These are phyloP conservation scores for Kluyveromyces sp. DNA, from an alignment of 1,139 yeast species.

Conservation along the genomic window DNA sequence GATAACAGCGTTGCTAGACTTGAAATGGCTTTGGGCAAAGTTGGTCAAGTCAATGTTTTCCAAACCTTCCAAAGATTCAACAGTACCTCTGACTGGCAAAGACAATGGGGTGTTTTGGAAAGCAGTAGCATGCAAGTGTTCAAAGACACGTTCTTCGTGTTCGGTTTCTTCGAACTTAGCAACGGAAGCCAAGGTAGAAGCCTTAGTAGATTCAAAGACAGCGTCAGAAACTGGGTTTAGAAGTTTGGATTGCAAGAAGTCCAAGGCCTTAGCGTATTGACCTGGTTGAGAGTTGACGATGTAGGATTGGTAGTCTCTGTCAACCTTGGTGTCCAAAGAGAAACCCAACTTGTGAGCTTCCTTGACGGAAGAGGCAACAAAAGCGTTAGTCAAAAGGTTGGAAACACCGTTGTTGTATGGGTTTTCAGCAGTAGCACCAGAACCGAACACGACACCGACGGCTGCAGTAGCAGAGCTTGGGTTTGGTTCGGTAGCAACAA, in stretches of 20 bases:
- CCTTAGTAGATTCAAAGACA: conserved; percentile 27
- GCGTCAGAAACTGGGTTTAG: conserved; percentile 27
- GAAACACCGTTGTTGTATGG: conserved; percentile 75
- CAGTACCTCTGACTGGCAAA: conserved; percentile 66
- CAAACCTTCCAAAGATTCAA: conserved; percentile 51
- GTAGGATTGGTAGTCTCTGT: conserved; percentile 50
- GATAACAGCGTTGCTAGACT: conserved; percentile 56
- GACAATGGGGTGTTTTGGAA: conserved; percentile 78
- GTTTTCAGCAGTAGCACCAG: conserved; percentile 75
- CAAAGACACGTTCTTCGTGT: conserved; percentile 42
- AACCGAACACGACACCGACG: conserved; percentile 62
- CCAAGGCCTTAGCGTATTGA: conserved; percentile 38
- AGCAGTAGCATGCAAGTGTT: conserved; percentile 72
- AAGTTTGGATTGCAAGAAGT: conserved; percentile 28
- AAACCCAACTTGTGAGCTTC: conserved; percentile 40
- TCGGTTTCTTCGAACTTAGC: conserved; percentile 33
- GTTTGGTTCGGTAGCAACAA: conserved; percentile 61
- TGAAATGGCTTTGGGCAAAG: conserved; percentile 50
- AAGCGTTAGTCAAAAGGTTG: conserved; percentile 49
- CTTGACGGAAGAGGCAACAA: conserved; percentile 32
- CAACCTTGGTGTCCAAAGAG: conserved; percentile 37
- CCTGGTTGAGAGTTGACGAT: conserved; percentile 44
- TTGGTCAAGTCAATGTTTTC: conserved; percentile 50
- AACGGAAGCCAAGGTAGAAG: conserved; percentile 33
- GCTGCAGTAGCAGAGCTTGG: conserved; percentile 50